A percentile compares a stretch with the other conserved stretches of the same genome.
Evolutionary conservation across 1,284 basidiomycete species (phyloP).

Genomic region (Tylopilus orsonianus): DNA sequence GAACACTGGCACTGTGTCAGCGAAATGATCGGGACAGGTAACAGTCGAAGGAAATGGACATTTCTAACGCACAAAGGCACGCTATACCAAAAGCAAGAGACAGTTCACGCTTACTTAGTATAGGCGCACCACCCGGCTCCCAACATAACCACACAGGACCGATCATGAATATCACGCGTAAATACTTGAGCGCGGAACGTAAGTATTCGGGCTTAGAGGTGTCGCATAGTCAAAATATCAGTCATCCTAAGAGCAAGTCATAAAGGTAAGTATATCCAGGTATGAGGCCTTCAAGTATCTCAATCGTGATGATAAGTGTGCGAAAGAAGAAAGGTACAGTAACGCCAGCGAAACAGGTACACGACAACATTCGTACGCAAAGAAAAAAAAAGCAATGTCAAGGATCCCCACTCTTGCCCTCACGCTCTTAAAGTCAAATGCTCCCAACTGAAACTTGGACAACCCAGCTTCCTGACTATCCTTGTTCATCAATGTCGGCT

Average conservation of each 20-base stretch:
- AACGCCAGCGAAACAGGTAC: not conserved
- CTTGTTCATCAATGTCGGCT: conserved; percentile 6
- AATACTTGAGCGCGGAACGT: not conserved
- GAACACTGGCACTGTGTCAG: too few relatives aligned
- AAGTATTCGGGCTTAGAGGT: conserved; percentile 5
- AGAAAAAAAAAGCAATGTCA: not conserved
- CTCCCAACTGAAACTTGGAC: conserved; percentile 15
- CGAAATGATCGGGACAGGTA: too few relatives aligned
- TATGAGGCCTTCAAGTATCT: conserved; percentile 14
- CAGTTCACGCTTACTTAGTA: too few relatives aligned
- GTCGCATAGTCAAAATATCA: conserved; percentile 15
- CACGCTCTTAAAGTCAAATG: conserved; percentile 26
- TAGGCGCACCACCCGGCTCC: too few relatives aligned
- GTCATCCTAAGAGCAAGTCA: conserved; percentile 3
- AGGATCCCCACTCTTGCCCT: conserved; percentile 5
- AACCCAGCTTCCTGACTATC: conserved; percentile 12
- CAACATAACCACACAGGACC: too few relatives aligned
- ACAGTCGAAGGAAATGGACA: too few relatives aligned
- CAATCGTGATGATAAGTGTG: conserved; percentile 8
- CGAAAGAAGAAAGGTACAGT: not conserved
- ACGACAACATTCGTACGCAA: conserved; percentile 1
- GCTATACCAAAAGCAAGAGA: too few relatives aligned
- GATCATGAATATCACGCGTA: too few relatives aligned
- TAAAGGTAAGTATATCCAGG: not conserved
- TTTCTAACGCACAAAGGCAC: too few relatives aligned